Conservation (phyloP, 805 yeast genomes). For the Candida ponderosae region DNA sequence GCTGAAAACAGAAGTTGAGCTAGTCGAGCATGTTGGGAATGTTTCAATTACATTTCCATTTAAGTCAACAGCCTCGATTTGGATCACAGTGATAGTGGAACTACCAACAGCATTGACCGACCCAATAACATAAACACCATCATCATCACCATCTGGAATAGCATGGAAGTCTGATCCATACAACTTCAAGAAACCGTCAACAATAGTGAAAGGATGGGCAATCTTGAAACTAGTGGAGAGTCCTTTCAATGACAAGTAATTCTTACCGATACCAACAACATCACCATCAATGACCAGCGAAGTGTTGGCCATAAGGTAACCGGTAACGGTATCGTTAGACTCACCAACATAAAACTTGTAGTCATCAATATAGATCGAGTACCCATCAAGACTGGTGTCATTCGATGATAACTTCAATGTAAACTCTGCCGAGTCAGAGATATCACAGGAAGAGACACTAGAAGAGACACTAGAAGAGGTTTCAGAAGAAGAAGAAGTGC, state of each 20-base stretch:
- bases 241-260: slow-evolving; percentile 6
- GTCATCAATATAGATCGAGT: not conserved
- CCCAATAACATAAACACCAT: too few species aligned
- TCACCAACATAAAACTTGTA: not conserved
- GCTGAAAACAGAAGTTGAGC: slow-evolving; percentile 1
- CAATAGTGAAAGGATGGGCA: slow-evolving; percentile 9
- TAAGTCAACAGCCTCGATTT: too few species aligned
- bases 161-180: too few species aligned
- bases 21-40: slow-evolving; percentile 1
- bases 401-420: not conserved
- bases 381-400: not conserved
- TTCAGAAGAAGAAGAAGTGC: not conserved
- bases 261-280: slow-evolving; percentile 4
- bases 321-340: not conserved
- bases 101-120: too few species aligned
- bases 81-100: too few species aligned
- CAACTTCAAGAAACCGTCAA: slow-evolving; percentile 9
- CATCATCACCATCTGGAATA: too few species aligned
- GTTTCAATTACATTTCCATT: too few species aligned
- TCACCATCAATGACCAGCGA: not conserved
- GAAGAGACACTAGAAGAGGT: not conserved
- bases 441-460: not conserved
- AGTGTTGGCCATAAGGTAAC: not conserved
- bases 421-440: not conserved
- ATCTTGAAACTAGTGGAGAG: slow-evolving; percentile 3